Evolutionary conservation across 106 monocot species (phyloP).

Genomic region (Dendrobium officinale): DNA sequence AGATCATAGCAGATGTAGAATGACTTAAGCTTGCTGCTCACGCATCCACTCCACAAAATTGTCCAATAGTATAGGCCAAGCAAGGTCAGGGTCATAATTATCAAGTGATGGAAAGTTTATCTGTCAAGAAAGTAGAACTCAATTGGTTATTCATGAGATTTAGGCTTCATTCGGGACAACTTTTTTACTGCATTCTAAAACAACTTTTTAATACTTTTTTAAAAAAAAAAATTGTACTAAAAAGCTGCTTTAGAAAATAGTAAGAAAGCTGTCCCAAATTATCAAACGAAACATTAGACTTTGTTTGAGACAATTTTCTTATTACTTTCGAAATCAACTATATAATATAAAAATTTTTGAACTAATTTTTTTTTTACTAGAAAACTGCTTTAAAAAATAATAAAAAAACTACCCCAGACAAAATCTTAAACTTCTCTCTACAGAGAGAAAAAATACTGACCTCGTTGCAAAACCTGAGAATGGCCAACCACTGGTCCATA

Average conservation of each 20-base stretch:
- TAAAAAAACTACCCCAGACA: too few species aligned
- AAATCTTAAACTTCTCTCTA: background rate
- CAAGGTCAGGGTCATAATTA: constrained; percentile 71
- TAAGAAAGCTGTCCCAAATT: too few species aligned
- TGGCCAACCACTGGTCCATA: constrained; percentile 89
- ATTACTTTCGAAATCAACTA: background rate
- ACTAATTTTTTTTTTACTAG: background rate
- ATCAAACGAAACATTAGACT: too few species aligned
- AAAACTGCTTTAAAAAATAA: too few species aligned
- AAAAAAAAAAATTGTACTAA: too few species aligned
- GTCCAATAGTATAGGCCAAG: constrained; percentile 95
- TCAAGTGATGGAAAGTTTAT: constrained; percentile 84
- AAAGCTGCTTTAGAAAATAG: too few species aligned
- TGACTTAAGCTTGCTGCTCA: background rate
- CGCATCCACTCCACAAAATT: constrained; percentile 90
- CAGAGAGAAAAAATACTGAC: constrained; percentile 14
- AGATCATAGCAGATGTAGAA: background rate
- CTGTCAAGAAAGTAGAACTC: constrained; percentile 26
- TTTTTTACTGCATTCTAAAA: background rate
- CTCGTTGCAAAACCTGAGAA: constrained; percentile 88
- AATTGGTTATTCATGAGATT: background rate
- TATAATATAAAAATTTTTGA: background rate
- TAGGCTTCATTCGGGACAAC: background rate
- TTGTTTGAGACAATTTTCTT: too few species aligned
- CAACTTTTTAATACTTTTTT: too few species aligned